Base-by-base conservation (phyloP, 2,329 filamentous ascomycete species). In the Aspergillus carbonarius region DNA sequence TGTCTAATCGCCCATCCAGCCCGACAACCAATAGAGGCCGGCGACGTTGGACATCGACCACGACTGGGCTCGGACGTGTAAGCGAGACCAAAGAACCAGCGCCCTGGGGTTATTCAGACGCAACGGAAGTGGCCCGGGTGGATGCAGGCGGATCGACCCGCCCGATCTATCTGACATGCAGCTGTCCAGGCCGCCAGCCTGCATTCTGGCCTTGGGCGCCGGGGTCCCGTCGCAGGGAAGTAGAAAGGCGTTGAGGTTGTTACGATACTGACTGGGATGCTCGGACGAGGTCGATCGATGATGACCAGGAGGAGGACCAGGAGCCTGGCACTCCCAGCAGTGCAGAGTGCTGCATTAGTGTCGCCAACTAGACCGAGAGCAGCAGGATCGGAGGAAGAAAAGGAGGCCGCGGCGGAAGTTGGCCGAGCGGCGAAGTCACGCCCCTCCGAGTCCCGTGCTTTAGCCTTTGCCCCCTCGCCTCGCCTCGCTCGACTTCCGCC, bases 361-460 rank as follows among this genome's bases (percentile, higher is more conserved):
- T 32, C 8, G 30, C 30, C 30, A 32, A 32, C 30, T 32, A 32
- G 30, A 1, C 30, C 30, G 30, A 32, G 30, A 2, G 7, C 8
- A 32, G 30, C 30, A 32, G 30, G 30, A 23, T 18, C 9, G 27
- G 13, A 15, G 20, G 15, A 5, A 52, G 37, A 13, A 10, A 25
- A 30, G 35, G 35, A 23, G 23, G 7, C 35, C 17, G 15, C 32
- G 32, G 53, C 67, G 68, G 68, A 68, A 44, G 66, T 70, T 69
- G 67, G 57, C 68, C 68, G 68, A 70, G 59, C 32, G 25, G 46
- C 52, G 25, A 42, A 44, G 42, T 54, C 49, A 53, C 49, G 59
- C 55, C 56, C 51, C 50, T 40, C 35, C 34, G 42, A 50, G 15
- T 56, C 32, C 40, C 55, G 46, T 56, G 55, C 58, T 39, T 25